Percentiles rank a stretch among this genome's conserved stretches.
phyloP scores from a whole-genome alignment of 73 alveolate species.

The Strombidium stylifer region DNA sequence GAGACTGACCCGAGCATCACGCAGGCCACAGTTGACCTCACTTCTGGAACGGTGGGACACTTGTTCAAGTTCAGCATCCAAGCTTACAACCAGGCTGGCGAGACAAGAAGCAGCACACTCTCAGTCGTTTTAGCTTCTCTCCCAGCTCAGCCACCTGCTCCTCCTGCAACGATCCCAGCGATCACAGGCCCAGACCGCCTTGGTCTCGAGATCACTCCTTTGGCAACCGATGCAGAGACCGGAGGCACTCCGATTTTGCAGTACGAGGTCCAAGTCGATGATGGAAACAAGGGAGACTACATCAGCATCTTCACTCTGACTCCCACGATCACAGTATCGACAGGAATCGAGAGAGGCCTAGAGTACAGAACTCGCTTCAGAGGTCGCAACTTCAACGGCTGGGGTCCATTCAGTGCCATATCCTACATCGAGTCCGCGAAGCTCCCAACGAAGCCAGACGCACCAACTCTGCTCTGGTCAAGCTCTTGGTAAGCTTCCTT shows the following conservation, averaged over 20 bases:
- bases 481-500: conserved; percentile 9
- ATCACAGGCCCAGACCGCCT: conserved; percentile 17
- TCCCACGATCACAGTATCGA: conserved; percentile 34
- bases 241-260: conserved; percentile 36
- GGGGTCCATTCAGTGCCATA: conserved; percentile 56
- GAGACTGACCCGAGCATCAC: conserved; percentile 15
- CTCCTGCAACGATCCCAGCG: conserved; percentile 20
- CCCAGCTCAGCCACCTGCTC: conserved; percentile 27
- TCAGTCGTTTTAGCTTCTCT: conserved; percentile 52
- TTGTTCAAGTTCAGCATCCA: conserved; percentile 44
- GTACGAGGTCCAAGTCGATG: conserved; percentile 53
- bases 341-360: conserved; percentile 42
- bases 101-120: conserved; percentile 6
- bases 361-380: conserved; percentile 51
- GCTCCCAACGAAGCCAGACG: conserved; percentile 44
- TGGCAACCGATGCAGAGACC: conserved; percentile 1
- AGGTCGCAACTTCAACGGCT: conserved; percentile 63
- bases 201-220: conserved; percentile 4
- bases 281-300: conserved; percentile 51
- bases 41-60: conserved; percentile 37
- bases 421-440: conserved; percentile 56
- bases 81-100: conserved; percentile 35
- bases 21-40: conserved; percentile 2
- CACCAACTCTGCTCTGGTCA: conserved; percentile 44
- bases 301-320: conserved; percentile 36